phyloP scores from a whole-genome alignment of 2,329 filamentous ascomycete genomes.

The Pseudocercospora crystallina region DNA sequence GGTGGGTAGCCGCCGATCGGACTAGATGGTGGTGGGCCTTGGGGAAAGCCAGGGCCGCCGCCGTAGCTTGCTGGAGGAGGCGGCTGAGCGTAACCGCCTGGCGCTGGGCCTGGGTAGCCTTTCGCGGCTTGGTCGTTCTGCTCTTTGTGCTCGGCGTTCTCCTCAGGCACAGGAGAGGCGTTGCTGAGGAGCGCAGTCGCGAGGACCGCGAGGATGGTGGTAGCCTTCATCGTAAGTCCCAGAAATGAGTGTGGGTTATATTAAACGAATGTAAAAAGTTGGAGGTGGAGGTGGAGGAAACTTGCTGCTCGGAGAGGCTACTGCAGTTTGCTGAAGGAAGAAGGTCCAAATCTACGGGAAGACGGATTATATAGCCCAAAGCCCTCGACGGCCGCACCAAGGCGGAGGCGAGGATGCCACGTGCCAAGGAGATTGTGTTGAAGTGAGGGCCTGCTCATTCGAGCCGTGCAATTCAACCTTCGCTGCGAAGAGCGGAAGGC shows the following conservation, averaged over 20 bases:
- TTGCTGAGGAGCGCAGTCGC: conserved; percentile 14
- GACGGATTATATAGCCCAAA: conserved; percentile 14
- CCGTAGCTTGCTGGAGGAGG: background rate
- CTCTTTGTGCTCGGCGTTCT: background rate
- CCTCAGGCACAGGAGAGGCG: conserved; percentile 12
- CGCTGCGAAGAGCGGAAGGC: conserved; percentile 1
- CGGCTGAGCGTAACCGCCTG: background rate
- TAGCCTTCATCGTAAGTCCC: conserved; percentile 12
- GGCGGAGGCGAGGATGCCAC: conserved; percentile 5
- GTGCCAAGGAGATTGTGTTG: conserved; percentile 15
- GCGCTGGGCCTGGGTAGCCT: background rate
- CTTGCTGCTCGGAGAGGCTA: conserved; percentile 11
- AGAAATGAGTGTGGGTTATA: conserved; percentile 9
- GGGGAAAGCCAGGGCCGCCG: background rate
- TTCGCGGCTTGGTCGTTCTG: background rate
- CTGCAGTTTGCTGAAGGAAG: conserved; percentile 17
- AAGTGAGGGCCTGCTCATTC: conserved; percentile 14
- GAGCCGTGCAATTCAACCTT: conserved; percentile 17
- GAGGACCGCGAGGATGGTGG: conserved; percentile 13
- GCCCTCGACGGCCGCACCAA: conserved; percentile 3
- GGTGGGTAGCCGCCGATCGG: background rate
- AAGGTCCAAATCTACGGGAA: background rate
- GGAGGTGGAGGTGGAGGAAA: conserved; percentile 17
- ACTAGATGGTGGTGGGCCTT: background rate
- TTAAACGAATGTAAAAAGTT: conserved; percentile 20